phyloP scores from a whole-genome alignment of 345 rosid species.

The Chamaenerion angustifolium region DNA sequence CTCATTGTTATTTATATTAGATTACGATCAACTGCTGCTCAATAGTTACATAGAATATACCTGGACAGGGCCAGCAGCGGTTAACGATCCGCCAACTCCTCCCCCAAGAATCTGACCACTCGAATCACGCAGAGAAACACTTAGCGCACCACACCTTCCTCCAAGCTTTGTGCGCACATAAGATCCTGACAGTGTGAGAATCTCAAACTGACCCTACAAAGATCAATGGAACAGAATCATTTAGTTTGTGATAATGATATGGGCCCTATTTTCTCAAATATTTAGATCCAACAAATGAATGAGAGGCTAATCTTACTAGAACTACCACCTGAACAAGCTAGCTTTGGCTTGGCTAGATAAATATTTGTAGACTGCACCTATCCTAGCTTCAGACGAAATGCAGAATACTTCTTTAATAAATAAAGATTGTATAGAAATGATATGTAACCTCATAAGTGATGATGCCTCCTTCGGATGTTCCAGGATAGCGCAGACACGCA shows the following conservation, averaged over 20 bases:
- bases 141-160: slow-evolving; percentile 76
- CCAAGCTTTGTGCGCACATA: slow-evolving; percentile 59
- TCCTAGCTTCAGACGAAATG: too few species aligned
- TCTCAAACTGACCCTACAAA: slow-evolving; percentile 75
- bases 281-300: too few species aligned
- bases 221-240: slow-evolving; percentile 3
- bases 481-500: slow-evolving; percentile 71
- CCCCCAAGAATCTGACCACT: slow-evolving; percentile 90
- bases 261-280: too few species aligned
- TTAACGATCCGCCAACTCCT: slow-evolving; percentile 71
- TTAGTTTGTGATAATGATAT: too few species aligned
- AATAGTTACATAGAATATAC: slow-evolving; percentile 16
- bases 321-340: background rate
- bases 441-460: slow-evolving; percentile 60
- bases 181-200: slow-evolving; percentile 75
- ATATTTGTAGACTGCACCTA: too few species aligned
- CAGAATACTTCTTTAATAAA: background rate
- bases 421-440: background rate
- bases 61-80: slow-evolving; percentile 91
- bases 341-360: too few species aligned
- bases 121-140: slow-evolving; percentile 56
- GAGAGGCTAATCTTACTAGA: too few species aligned
- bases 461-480: slow-evolving; percentile 65
- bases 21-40: too few species aligned
- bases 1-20: too few species aligned